Evolutionary conservation across 2,329 filamentous ascomycete genomes (phyloP), one percentile per base, ranked within the genome.

Genomic region (Penicillium polonicum): DNA sequence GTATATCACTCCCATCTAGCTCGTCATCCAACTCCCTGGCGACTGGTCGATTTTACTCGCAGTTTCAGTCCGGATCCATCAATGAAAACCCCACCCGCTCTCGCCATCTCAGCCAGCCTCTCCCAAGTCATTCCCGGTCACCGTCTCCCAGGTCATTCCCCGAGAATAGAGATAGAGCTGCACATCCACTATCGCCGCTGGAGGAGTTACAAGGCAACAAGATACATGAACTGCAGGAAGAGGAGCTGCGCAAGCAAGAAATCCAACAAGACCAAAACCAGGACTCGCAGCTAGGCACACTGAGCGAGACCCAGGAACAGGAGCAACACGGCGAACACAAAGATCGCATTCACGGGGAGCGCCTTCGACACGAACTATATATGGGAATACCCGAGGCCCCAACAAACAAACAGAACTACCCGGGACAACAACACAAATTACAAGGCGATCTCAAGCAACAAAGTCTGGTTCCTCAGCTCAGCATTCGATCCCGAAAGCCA

Each of bases 21-120:
- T 25, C 42, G 15, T 51, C 62, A 5, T 31, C 48, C 15, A 48
- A 43, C 23, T 31, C 58, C 35, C 4, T 63, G 19, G 23, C 27
- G 13, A 27, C 58, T n/a, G 42, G 52, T 35, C 59, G 63, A 4
- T 66, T 66, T 19, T 66, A 66, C 25, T 64, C 64, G 8, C 57
- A 59, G 12, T 15, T 55, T 4, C 57, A 57, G n/a, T 51, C 61
- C 15, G 33, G n/a, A 13, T 45, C 54, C 13, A 8, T 9, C 23
- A 48, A 41, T 15, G 46, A 48, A 45, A n/a, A 15, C 10, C 12
- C 31, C 43, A 7, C 23, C 23, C 6, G 19, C 42, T 38, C 48
- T 54, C 57, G 50, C 7, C 59, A 60, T 29, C 59, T 53, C 27
- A 58, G 55, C 10, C 48, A 51, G n/a, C 55, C 53, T 46, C 39